Percentiles rank a stretch among this genome's conserved stretches.
These are phyloP conservation scores for Auriscalpium microsporum DNA, from an alignment of 768 basidiomycete species.

Conservation along the genomic window DNA sequence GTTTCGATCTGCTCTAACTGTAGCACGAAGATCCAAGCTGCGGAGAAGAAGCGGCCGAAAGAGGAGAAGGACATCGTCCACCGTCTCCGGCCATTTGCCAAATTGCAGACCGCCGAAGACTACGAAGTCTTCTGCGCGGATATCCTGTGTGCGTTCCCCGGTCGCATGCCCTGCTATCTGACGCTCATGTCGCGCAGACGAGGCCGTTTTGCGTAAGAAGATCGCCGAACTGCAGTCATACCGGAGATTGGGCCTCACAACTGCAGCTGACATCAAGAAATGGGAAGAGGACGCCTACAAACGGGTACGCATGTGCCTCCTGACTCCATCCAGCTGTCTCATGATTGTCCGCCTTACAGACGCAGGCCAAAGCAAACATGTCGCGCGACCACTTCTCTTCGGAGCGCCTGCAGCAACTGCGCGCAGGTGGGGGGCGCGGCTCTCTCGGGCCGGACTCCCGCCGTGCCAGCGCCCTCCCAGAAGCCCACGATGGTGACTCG, in stretches of 20 bases:
- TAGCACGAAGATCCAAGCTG: slow-evolving; percentile 66
- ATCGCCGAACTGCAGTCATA: slow-evolving; percentile 91
- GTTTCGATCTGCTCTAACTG: slow-evolving; percentile 9
- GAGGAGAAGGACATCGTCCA: slow-evolving; percentile 90
- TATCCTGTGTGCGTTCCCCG: slow-evolving; percentile 63
- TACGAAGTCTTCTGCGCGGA: slow-evolving; percentile 85
- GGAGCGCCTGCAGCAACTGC: slow-evolving; percentile 42
- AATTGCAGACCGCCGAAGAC: slow-evolving; percentile 84
- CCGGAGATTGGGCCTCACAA: slow-evolving; percentile 76
- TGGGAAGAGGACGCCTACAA: slow-evolving; percentile 71
- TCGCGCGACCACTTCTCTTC: slow-evolving; percentile 48
- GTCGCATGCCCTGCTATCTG: neutral
- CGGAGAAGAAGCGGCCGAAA: slow-evolving; percentile 82
- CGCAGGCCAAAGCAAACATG: slow-evolving; percentile 51
- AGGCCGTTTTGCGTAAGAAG: slow-evolving; percentile 75
- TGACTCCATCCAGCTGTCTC: slow-evolving; percentile 1
- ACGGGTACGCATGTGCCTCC: slow-evolving; percentile 42
- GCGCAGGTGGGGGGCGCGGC: slow-evolving; percentile 40
- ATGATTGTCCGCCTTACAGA: slow-evolving; percentile 28
- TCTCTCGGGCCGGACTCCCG: slow-evolving; percentile 48
- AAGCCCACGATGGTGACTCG: slow-evolving; percentile 7
- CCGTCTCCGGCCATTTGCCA: slow-evolving; percentile 83
- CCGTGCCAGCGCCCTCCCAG: slow-evolving; percentile 51
- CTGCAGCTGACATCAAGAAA: slow-evolving; percentile 82
- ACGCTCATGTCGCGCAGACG: slow-evolving; percentile 45